Evolutionary conservation across 805 yeast genomes (phyloP).

Genomic region (Schizosaccharomyces japonicus): DNA sequence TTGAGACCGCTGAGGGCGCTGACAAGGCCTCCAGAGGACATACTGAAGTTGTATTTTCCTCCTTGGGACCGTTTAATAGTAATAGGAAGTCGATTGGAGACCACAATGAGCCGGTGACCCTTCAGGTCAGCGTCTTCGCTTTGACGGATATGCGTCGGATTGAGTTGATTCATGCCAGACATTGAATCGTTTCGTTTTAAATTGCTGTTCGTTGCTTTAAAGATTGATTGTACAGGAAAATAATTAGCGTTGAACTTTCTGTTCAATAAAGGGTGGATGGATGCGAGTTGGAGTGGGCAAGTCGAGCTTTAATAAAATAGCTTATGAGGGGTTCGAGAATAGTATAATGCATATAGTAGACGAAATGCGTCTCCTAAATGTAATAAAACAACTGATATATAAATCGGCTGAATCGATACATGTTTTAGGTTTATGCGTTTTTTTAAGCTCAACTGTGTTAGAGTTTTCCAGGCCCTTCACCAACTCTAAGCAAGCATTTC

Average conservation of each 20-base stretch:
- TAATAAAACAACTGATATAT: not conserved
- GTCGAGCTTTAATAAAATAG: too few species aligned
- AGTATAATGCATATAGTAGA: too few species aligned
- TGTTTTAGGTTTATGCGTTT: not conserved
- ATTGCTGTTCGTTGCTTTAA: not conserved
- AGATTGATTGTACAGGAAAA: not conserved
- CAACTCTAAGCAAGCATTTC: too few species aligned
- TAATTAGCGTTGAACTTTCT: too few species aligned
- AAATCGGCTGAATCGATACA: not conserved
- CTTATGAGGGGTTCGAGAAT: too few species aligned
- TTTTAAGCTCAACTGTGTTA: too few species aligned
- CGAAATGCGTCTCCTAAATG: too few species aligned
- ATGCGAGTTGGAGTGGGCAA: too few species aligned
- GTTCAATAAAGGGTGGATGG: too few species aligned
- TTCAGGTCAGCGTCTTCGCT: not conserved
- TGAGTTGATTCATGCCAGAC: not conserved
- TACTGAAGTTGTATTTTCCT: conserved; percentile 53
- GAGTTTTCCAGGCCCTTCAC: too few species aligned
- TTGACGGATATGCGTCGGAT: too few species aligned
- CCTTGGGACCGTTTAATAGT: conserved; percentile 45
- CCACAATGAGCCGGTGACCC: conserved; percentile 28
- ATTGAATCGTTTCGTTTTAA: not conserved
- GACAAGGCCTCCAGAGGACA: conserved; percentile 95
- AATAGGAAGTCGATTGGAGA: conserved; percentile 85
- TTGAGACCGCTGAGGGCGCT: conserved; percentile 85